These are phyloP conservation scores for Alectoria sarmentosa DNA, from an alignment of 495 filamentous ascomycete genomes.

Conservation along the genomic window DNA sequence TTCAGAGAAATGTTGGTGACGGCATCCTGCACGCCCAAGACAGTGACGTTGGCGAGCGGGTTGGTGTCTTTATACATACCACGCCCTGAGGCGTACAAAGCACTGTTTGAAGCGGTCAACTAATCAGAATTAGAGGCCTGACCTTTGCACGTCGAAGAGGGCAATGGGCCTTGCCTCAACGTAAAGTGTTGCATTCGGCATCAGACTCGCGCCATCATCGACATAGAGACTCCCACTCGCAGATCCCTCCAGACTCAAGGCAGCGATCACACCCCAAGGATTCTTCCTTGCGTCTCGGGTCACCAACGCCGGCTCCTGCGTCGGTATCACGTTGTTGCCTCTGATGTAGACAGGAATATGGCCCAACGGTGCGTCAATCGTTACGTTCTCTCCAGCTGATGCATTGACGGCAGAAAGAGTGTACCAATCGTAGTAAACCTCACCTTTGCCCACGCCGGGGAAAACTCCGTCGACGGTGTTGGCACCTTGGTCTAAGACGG, in stretches of 20 bases:
- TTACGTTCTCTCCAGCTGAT: slow-evolving; percentile 56
- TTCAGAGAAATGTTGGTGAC: slow-evolving; percentile 47
- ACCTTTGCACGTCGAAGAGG: neutral
- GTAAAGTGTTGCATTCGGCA: slow-evolving; percentile 47
- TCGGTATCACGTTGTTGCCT: slow-evolving; percentile 61
- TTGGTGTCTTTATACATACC: slow-evolving; percentile 57
- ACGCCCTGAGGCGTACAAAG: slow-evolving; percentile 39
- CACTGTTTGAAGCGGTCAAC: slow-evolving; percentile 44
- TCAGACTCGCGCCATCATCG: slow-evolving; percentile 74
- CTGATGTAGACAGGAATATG: slow-evolving; percentile 74
- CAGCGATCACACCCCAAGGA: slow-evolving; percentile 63
- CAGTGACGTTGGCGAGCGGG: slow-evolving; percentile 55
- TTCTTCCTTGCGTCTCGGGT: slow-evolving; percentile 57
- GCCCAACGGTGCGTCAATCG: slow-evolving; percentile 65
- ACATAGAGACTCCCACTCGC: slow-evolving; percentile 67
- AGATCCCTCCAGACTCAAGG: slow-evolving; percentile 46
- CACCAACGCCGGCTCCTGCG: slow-evolving; percentile 65
- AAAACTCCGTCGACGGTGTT: slow-evolving; percentile 67
- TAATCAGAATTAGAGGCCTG: slow-evolving; percentile 20
- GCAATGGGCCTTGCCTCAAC: slow-evolving; percentile 42
- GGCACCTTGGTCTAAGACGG: slow-evolving; percentile 62
- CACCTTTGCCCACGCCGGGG: slow-evolving; percentile 56
- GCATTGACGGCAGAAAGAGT: slow-evolving; percentile 48
- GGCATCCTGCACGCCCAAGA: slow-evolving; percentile 50
- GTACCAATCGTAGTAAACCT: slow-evolving; percentile 84